These are phyloP conservation scores for Acmispon strigosus DNA, from an alignment of 306 rosid species.

Conservation along the genomic window DNA sequence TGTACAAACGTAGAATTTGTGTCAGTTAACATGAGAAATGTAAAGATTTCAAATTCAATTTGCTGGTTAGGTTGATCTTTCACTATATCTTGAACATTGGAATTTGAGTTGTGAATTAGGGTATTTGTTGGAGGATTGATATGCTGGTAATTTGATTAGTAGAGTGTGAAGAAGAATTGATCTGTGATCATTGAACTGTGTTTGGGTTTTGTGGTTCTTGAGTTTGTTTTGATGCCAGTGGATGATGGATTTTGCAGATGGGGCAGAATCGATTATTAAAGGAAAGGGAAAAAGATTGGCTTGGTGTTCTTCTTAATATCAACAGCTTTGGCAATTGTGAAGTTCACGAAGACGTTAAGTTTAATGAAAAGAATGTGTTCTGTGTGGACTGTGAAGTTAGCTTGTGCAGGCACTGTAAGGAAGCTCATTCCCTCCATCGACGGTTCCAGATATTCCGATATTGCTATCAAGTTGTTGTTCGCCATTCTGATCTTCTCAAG, in stretches of 20 bases:
- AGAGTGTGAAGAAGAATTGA: background rate
- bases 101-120: background rate
- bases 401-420: slow-evolving; percentile 57
- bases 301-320: slow-evolving; percentile 37
- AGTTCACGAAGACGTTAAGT: slow-evolving; percentile 45
- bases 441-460: slow-evolving; percentile 69
- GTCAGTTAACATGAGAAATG: background rate
- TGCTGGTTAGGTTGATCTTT: background rate
- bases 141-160: background rate
- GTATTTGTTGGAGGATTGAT: background rate
- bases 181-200: slow-evolving; percentile 8
- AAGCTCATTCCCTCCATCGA: slow-evolving; percentile 53
- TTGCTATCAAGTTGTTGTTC: slow-evolving; percentile 62
- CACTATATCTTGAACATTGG: background rate
- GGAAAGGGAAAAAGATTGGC: slow-evolving; percentile 51
- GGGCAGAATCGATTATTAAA: slow-evolving; percentile 24
- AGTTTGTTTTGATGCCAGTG: background rate
- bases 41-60: background rate
- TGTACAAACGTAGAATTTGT: no score
- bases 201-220: background rate
- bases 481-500: slow-evolving; percentile 59
- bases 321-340: slow-evolving; percentile 53
- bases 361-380: slow-evolving; percentile 59
- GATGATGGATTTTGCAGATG: slow-evolving; percentile 36
- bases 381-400: slow-evolving; percentile 61